phyloP scores from a whole-genome alignment of 1,284 basidiomycete genomes.

The Ceratobasidium sp. region DNA sequence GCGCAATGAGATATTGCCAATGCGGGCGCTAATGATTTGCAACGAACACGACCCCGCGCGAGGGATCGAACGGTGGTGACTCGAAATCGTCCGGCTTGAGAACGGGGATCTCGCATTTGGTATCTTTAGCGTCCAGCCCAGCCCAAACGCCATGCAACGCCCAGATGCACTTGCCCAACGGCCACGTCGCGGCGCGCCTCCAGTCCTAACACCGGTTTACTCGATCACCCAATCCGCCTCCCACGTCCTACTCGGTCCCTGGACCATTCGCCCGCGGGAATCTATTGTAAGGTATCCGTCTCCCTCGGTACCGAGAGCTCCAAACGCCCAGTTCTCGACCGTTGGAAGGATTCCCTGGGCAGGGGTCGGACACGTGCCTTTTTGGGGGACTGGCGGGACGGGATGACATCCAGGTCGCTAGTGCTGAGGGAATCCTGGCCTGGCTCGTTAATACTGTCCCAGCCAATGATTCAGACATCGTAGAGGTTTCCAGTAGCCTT shows the following conservation, averaged over 20 bases:
- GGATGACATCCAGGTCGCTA: too few species aligned
- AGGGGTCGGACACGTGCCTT: too few species aligned
- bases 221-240: conserved; percentile 58
- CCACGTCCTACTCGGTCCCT: conserved; percentile 52
- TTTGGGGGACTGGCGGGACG: conserved; percentile 51
- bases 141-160: conserved; percentile 92
- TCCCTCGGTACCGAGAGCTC: conserved; percentile 53
- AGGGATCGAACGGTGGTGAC: conserved; percentile 58
- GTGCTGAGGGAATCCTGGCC: too few species aligned
- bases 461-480: too few species aligned
- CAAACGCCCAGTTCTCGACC: too few species aligned
- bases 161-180: conserved; percentile 90
- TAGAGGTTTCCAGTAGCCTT: too few species aligned
- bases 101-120: conserved; percentile 56
- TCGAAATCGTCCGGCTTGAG: conserved; percentile 86
- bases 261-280: conserved; percentile 79
- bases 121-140: conserved; percentile 66
- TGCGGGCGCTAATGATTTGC: conserved; percentile 88
- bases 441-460: too few species aligned
- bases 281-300: conserved; percentile 83
- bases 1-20: conserved; percentile 72
- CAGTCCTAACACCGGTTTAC: conserved; percentile 59
- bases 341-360: too few species aligned
- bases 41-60: conserved; percentile 74
- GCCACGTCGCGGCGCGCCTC: conserved; percentile 82